These are phyloP conservation scores for Novymonas esmeraldas DNA, from an alignment of 208 protist species.

Conservation along the genomic window DNA sequence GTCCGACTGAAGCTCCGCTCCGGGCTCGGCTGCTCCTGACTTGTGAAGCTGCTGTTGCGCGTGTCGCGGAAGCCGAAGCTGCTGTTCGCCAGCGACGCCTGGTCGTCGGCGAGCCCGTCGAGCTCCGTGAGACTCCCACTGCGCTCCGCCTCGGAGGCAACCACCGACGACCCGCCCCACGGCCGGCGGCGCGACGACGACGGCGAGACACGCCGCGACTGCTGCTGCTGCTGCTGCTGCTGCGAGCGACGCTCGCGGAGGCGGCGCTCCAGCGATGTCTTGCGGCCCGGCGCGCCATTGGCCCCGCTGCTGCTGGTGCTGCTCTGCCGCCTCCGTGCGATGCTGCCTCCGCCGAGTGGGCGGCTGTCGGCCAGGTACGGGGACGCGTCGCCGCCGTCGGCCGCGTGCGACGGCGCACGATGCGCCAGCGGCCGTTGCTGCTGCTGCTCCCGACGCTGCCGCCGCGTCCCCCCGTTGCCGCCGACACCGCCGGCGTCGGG, in stretches of 20 bases:
- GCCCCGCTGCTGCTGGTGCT: not conserved
- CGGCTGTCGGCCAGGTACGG: not conserved
- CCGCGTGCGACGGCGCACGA: not conserved
- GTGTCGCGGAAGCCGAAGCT: slow-evolving; percentile 11
- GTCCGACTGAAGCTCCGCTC: not conserved
- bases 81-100: slow-evolving; percentile 8
- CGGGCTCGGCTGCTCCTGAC: slow-evolving; percentile 1
- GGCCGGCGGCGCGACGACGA: not conserved
- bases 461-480: not conserved
- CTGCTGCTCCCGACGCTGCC: slow-evolving; percentile 6
- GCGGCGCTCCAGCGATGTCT: slow-evolving; percentile 5
- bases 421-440: too few relatives aligned
- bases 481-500: not conserved
- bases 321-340: not conserved
- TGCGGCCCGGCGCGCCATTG: not conserved
- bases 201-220: not conserved
- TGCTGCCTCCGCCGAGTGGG: not conserved
- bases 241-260: slow-evolving; percentile 6
- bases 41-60: slow-evolving; percentile 25
- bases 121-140: not conserved
- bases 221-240: not conserved
- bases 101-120: slow-evolving; percentile 9
- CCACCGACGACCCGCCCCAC: not conserved
- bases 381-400: not conserved
- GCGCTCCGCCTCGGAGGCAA: not conserved